Evolutionary conservation across 768 basidiomycete genomes (phyloP).

Genomic region (Boletus tomentosulus): DNA sequence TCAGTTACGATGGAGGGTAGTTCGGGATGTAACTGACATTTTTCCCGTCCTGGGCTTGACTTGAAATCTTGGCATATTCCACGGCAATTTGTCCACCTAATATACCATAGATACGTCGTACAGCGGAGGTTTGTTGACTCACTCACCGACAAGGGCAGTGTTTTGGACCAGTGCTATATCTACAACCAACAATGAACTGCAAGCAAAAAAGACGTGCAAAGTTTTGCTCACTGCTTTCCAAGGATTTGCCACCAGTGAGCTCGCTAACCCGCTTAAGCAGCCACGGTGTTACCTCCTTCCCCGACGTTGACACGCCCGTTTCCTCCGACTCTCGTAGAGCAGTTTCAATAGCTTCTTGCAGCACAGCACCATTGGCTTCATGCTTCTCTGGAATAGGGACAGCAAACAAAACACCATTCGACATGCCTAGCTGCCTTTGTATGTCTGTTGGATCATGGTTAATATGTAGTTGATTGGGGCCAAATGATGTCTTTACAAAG

Average conservation of each 20-base stretch:
- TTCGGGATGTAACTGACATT: slow-evolving; percentile 12
- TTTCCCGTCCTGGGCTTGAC: slow-evolving; percentile 13
- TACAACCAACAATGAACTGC: slow-evolving; percentile 21
- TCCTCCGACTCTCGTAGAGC: slow-evolving; percentile 81
- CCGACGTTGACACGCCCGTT: slow-evolving; percentile 71
- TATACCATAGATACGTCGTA: background rate
- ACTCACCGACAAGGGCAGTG: slow-evolving; percentile 75
- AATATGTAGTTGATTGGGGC: background rate
- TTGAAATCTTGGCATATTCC: slow-evolving; percentile 57
- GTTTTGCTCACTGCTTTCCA: slow-evolving; percentile 58
- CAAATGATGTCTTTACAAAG: slow-evolving; percentile 51
- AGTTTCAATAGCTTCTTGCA: slow-evolving; percentile 78
- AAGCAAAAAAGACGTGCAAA: background rate
- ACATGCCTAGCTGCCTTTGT: slow-evolving; percentile 65
- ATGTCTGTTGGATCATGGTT: slow-evolving; percentile 43
- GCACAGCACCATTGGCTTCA: slow-evolving; percentile 56
- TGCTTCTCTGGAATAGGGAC: slow-evolving; percentile 85
- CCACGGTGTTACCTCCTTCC: slow-evolving; percentile 96
- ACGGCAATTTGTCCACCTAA: slow-evolving; percentile 76
- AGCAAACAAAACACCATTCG: slow-evolving; percentile 77
- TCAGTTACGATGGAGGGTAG: background rate
- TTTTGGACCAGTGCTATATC: slow-evolving; percentile 91
- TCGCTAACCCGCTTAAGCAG: slow-evolving; percentile 78
- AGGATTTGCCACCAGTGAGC: slow-evolving; percentile 70
- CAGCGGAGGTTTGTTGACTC: background rate